Evolutionary conservation across 163 green algal species (phyloP).

Genomic region (Chloromonas sp.): DNA sequence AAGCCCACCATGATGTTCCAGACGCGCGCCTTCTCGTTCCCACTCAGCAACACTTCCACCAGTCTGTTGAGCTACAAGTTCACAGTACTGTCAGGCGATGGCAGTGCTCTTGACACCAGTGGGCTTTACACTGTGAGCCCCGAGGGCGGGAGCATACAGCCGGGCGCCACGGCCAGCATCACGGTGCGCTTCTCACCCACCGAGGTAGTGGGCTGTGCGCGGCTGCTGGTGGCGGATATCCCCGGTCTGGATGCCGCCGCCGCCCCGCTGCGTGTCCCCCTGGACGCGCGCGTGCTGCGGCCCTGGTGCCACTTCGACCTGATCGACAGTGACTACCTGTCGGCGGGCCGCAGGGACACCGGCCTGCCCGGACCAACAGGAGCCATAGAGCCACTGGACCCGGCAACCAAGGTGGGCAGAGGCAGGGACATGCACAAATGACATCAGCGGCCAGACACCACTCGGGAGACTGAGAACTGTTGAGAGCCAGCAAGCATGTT

Average conservation of each 20-base stretch:
- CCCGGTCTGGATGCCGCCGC: slow-evolving; percentile 41
- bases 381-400: slow-evolving; percentile 53
- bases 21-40: slow-evolving; percentile 61
- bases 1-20: slow-evolving; percentile 81
- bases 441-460: background rate
- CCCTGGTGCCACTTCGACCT: slow-evolving; percentile 84
- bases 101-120: slow-evolving; percentile 16
- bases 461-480: no score
- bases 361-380: slow-evolving; percentile 48
- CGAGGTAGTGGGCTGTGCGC: slow-evolving; percentile 50
- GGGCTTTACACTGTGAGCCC: slow-evolving; percentile 30
- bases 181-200: slow-evolving; percentile 45
- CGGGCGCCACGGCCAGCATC: slow-evolving; percentile 30
- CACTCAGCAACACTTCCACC: slow-evolving; percentile 55
- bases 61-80: slow-evolving; percentile 54
- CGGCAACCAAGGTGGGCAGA: slow-evolving; percentile 47
- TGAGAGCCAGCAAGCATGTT: no score
- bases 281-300: slow-evolving; percentile 35
- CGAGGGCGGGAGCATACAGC: slow-evolving; percentile 29
- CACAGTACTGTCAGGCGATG: slow-evolving; percentile 23
- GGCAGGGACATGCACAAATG: background rate
- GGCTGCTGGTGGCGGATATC: slow-evolving; percentile 52
- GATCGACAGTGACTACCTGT: slow-evolving; percentile 58
- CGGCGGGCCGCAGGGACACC: slow-evolving; percentile 46
- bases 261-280: slow-evolving; percentile 30